Conservation (phyloP, 148 eudicot species). For the Silene conica region DNA sequence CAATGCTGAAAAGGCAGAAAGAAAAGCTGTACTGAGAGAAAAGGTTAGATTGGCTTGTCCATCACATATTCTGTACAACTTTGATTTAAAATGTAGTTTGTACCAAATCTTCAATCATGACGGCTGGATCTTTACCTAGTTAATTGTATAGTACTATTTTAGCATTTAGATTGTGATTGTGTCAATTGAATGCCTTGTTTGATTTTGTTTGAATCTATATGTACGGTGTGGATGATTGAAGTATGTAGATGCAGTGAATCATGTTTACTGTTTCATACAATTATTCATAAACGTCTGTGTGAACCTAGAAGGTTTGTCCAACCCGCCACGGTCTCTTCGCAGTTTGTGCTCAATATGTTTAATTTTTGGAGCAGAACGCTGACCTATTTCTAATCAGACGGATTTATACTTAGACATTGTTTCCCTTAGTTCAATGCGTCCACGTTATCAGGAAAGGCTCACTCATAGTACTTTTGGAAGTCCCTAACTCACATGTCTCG, state of each 20-base stretch:
- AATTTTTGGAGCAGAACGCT: background rate
- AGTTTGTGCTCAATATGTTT: no score
- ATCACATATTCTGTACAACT: background rate
- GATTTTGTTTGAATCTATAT: background rate
- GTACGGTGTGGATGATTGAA: no score
- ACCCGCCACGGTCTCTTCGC: background rate
- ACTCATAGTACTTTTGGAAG: no score
- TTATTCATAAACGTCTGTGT: background rate
- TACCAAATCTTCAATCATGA: background rate
- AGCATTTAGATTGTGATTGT: background rate
- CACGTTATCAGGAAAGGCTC: no score
- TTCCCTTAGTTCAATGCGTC: no score
- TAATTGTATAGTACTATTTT: background rate
- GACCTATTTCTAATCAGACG: background rate
- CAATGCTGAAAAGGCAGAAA: constrained; percentile 80
- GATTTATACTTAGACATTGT: no score
- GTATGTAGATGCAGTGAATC: no score
- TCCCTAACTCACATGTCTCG: no score
- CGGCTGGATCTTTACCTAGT: background rate
- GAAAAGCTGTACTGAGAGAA: constrained; percentile 70
- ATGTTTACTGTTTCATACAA: background rate
- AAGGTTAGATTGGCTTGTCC: constrained; percentile 45
- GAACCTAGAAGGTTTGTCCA: background rate
- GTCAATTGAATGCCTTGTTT: background rate
- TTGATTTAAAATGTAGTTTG: background rate